These are phyloP conservation scores for Heliamphora pulchella DNA, from an alignment of 179 eudicot genomes.

Conservation along the genomic window DNA sequence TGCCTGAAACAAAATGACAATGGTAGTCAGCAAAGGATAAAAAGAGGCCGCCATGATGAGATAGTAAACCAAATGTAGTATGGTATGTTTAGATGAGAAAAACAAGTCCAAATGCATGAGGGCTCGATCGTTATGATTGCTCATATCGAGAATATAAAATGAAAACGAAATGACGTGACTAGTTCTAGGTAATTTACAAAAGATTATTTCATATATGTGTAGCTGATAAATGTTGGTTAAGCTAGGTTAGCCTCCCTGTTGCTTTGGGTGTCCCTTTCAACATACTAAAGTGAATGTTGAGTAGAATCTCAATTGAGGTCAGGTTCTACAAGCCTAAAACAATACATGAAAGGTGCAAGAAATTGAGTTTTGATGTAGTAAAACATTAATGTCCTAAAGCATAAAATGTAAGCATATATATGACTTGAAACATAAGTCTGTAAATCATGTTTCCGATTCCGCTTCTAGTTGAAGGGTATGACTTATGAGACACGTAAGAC, in stretches of 20 bases:
- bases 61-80: not conserved
- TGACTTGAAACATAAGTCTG: not conserved
- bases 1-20: constrained; percentile 36
- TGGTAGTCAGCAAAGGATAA: too few relatives aligned
- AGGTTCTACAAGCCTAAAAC: not conserved
- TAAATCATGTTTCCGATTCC: not conserved
- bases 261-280: too few relatives aligned
- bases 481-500: too few relatives aligned
- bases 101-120: not conserved
- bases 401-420: too few relatives aligned
- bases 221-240: too few relatives aligned
- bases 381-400: not conserved
- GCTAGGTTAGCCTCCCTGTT: not conserved
- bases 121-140: not conserved
- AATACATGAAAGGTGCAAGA: not conserved
- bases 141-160: too few relatives aligned
- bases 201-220: too few relatives aligned
- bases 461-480: not conserved
- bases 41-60: too few relatives aligned
- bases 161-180: too few relatives aligned
- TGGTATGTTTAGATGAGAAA: not conserved
- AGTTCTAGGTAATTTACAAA: too few relatives aligned
- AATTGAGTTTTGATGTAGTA: not conserved
- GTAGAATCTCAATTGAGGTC: not conserved
- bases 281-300: not conserved